Base-by-base conservation (phyloP, 306 rosid genomes). In the Rubus idaeus region DNA sequence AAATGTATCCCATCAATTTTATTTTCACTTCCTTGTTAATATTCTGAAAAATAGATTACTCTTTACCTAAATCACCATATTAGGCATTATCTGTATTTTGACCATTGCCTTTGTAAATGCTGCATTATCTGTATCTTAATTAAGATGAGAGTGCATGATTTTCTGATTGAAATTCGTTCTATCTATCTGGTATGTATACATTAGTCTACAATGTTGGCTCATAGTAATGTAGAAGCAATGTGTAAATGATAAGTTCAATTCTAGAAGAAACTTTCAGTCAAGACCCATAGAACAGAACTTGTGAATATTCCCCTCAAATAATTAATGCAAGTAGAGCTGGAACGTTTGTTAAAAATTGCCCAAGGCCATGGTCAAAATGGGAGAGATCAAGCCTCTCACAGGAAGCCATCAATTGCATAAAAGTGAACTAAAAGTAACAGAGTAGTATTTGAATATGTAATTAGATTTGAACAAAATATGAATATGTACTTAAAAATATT, bases 361-460 rank as follows among this genome's bases (percentile, higher is more conserved):
- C 45, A 9, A 73, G 74, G 71, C 82, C 52, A 89, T 87, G 91
- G 63, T 84, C 70, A 85, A 79, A 71, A 72, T 89, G 93, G 75
- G 91, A 77, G 79, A 47, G 4, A 87, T 89, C 57, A 67, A 78
- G 16, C 89, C 87, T 63, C 93, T 87, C 72, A 87, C 89, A 0
- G 91, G 88, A 74, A 75, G 58, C 57, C 35, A 79, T 68, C 74
- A 81, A 89, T 79, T 90, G 91, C 74, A 83, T 82, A 53, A 85
- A 79, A 85, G 76, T 73, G 35, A 89, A 91, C 55, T 86, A 76
- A 73, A 44, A 55, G 61, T 55, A 62, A 30, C 56, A 46, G 6
- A 18, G 14, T 18, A 11, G 71, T 18, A 68, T 42, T n/a, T 3
- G 2, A 46, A 47, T 71, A 52, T 51, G 63, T 35, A 50, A 37